These are phyloP conservation scores for Ascochyta pisi DNA, from an alignment of 2,329 filamentous ascomycete genomes.

Conservation along the genomic window DNA sequence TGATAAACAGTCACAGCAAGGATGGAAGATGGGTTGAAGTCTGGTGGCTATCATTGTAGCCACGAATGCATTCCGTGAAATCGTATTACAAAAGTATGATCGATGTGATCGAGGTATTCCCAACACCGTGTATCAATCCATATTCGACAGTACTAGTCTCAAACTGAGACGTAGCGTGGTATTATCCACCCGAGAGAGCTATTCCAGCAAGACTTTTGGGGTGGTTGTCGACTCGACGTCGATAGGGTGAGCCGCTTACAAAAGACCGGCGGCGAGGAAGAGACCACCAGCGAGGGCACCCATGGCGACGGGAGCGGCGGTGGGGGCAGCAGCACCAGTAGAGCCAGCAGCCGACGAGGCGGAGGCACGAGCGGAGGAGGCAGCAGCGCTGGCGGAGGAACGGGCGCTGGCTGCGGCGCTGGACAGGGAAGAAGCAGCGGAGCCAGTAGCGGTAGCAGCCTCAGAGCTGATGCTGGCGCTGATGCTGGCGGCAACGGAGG, in stretches of 20 bases:
- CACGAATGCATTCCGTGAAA: constrained; percentile 14
- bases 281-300: constrained; percentile 43
- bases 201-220: constrained; percentile 8
- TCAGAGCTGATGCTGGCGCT: constrained; percentile 26
- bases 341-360: constrained; percentile 21
- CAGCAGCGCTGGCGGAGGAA: constrained; percentile 7
- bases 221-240: constrained; percentile 5
- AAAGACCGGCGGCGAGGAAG: constrained; percentile 40
- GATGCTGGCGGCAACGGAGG: constrained; percentile 25
- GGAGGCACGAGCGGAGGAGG: constrained; percentile 8
- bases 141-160: constrained; percentile 4
- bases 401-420: constrained; percentile 6
- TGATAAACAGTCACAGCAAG: background rate
- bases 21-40: background rate
- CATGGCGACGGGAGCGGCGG: constrained; percentile 38
- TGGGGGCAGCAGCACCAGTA: constrained; percentile 27
- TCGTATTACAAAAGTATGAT: constrained; percentile 21
- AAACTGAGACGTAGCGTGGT: constrained; percentile 4
- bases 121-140: constrained; percentile 14
- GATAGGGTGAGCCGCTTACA: constrained; percentile 28
- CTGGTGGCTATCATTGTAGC: constrained; percentile 12
- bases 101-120: constrained; percentile 17
- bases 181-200: constrained; percentile 16
- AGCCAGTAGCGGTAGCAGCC: constrained; percentile 17
- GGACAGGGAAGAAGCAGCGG: constrained; percentile 1